Evolutionary conservation across 2,329 filamentous ascomycete species (phyloP), one percentile per base, ranked within the genome.

Genomic region (Xylariaceae sp.): DNA sequence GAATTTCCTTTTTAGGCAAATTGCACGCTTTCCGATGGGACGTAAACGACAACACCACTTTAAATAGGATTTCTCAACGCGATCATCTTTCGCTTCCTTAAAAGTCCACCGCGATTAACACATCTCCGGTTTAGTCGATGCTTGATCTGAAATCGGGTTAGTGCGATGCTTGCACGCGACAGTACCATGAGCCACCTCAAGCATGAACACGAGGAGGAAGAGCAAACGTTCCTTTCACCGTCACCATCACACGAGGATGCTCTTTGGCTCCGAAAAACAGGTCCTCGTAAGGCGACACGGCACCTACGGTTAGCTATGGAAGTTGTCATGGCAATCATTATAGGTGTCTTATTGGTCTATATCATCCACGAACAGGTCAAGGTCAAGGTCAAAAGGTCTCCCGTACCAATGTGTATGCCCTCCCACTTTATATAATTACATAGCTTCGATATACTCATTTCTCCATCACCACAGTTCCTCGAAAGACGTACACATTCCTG

Each of bases 401-500:
- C 70, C 1, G 67, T 72, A n/a, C 70, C 70, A 16, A 60, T 50
- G 15, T 67, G 70, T 73, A 68, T 32, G 65, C 50, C 15, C 13
- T 7, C 20, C 18, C 4, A 29, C 7, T 11, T 3, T 11, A n/a
- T 9, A 24, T 23, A 10, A 24, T 27, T 5, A 3, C n/a, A 39
- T 15, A 11, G 32, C 2, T 23, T 10, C n/a, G n/a, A 9, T n/a
- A n/a, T 24, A 30, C 51, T 62, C 21, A 64, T 40, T 9, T 32
- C 11, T n/a, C 18, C 7, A 18, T 45, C 15, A 43, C 13, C 32
- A 27, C 42, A 73, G 71, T 73, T 21, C 67, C 69, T 6, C 63
- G 64, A 20, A 73, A 72, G 57, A 65, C 58, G 4, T 72, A 72
- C 55, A 72, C 62, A 1, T 73, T 72, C 42, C 57, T 61, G 6